Evolutionary conservation across 2,329 filamentous ascomycete genomes (phyloP).

Genomic region (Trichophyton rubrum): DNA sequence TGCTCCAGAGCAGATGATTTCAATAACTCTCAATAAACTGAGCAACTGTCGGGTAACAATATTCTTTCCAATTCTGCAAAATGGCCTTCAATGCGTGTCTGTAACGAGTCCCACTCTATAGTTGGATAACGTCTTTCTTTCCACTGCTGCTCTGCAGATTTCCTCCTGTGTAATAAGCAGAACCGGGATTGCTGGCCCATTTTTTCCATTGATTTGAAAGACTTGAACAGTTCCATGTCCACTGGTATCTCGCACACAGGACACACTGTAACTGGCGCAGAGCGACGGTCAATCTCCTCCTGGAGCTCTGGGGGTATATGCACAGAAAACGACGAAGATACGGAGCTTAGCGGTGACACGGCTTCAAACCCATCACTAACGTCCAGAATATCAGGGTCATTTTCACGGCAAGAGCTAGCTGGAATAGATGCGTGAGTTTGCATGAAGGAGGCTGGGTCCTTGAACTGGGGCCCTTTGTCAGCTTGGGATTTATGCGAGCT

Average conservation of each 20-base stretch:
- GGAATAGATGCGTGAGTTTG: slow-evolving; percentile 19
- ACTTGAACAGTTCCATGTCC: slow-evolving; percentile 42
- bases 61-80: slow-evolving; percentile 45
- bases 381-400: slow-evolving; percentile 15
- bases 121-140: slow-evolving; percentile 49
- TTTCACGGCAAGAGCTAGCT: slow-evolving; percentile 14
- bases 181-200: slow-evolving; percentile 44
- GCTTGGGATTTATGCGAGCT: not conserved
- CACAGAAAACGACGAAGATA: slow-evolving; percentile 14
- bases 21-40: slow-evolving; percentile 49
- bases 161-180: slow-evolving; percentile 50
- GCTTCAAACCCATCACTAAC: slow-evolving; percentile 15
- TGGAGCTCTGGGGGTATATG: slow-evolving; percentile 14
- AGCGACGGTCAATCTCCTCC: slow-evolving; percentile 11
- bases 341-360: slow-evolving; percentile 22
- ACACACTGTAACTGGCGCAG: slow-evolving; percentile 34
- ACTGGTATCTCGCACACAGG: slow-evolving; percentile 56
- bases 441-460: slow-evolving; percentile 16
- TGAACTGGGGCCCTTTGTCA: not conserved
- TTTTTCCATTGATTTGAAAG: slow-evolving; percentile 25
- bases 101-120: slow-evolving; percentile 56
- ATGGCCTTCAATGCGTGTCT: slow-evolving; percentile 46
- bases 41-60: slow-evolving; percentile 32
- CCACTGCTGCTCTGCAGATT: slow-evolving; percentile 41
- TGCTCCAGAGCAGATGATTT: slow-evolving; percentile 35